Evolutionary conservation across 495 filamentous ascomycete species (phyloP).

Genomic region (Penicillium canariense): DNA sequence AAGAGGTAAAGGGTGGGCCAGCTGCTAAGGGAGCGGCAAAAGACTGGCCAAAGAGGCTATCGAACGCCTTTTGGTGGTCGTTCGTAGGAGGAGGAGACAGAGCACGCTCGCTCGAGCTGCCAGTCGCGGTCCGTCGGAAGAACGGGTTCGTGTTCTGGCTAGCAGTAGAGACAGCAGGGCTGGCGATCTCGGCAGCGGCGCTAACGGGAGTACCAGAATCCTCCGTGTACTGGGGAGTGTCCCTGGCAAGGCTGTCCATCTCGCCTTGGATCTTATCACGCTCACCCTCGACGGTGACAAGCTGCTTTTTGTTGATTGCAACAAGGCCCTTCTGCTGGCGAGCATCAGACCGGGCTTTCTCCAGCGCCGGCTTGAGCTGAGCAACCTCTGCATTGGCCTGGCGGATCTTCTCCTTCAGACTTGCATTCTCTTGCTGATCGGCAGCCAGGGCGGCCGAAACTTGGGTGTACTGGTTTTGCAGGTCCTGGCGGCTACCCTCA

Average conservation of each 20-base stretch:
- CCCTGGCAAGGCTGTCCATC: conserved; percentile 64
- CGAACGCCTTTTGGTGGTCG: conserved; percentile 70
- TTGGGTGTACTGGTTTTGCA: conserved; percentile 81
- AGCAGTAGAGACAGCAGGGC: conserved; percentile 69
- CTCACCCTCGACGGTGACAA: conserved; percentile 83
- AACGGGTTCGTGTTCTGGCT: conserved; percentile 87
- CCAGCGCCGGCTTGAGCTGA: conserved; percentile 80
- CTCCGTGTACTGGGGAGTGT: conserved; percentile 38
- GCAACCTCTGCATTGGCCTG: conserved; percentile 75
- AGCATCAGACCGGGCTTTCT: conserved; percentile 84
- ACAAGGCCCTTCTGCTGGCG: conserved; percentile 93
- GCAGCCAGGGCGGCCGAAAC: conserved; percentile 69
- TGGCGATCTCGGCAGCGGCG: conserved; percentile 46
- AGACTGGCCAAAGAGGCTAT: conserved; percentile 84
- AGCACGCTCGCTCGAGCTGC: conserved; percentile 58
- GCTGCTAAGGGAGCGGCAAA: conserved; percentile 51
- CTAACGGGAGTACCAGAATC: conserved; percentile 38
- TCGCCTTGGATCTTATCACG: conserved; percentile 79
- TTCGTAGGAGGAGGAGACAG: conserved; percentile 41
- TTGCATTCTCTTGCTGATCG: conserved; percentile 85
- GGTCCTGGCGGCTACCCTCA: conserved; percentile 77
- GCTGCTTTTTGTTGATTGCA: conserved; percentile 97
- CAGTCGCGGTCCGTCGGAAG: conserved; percentile 70
- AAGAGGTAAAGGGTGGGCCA: conserved; percentile 60
- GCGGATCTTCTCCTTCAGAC: conserved; percentile 83